Conservation (phyloP, 441 rosid species). For the Manihot esculenta region DNA sequence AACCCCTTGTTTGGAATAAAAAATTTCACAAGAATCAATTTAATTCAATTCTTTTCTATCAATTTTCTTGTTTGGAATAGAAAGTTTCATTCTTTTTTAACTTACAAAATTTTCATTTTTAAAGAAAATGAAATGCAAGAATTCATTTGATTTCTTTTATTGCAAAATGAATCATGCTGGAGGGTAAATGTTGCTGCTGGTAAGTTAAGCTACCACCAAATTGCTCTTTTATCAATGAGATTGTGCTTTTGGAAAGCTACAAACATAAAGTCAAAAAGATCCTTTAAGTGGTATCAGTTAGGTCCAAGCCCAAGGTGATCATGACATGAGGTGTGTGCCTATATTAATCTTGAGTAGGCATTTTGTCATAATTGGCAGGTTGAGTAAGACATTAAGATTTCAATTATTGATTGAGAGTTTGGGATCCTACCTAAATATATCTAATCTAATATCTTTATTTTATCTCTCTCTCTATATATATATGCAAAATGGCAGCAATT, state of each 20-base stretch:
- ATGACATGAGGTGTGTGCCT: constrained; percentile 6
- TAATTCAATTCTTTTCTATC: no score
- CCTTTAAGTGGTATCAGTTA: neutral
- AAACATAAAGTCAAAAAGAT: neutral
- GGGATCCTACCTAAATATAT: neutral
- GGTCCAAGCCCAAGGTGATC: neutral
- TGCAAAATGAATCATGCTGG: no score
- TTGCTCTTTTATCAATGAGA: neutral
- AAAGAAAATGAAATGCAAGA: no score
- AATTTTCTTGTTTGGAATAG: no score
- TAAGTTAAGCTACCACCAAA: no score
- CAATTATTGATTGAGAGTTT: neutral
- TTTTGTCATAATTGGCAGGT: neutral
- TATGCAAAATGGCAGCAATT: neutral
- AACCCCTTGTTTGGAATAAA: no score
- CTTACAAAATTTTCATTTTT: no score
- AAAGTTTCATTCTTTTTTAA: no score
- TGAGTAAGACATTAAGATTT: neutral
- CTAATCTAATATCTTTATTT: neutral
- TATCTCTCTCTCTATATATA: neutral
- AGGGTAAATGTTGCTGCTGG: no score
- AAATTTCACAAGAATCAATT: no score
- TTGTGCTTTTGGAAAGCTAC: no score
- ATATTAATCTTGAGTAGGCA: neutral
- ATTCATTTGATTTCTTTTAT: no score